Evolutionary conservation across 805 yeast species (phyloP), one percentile per base, ranked within the genome.

Genomic region (Saturnispora mendoncae): DNA sequence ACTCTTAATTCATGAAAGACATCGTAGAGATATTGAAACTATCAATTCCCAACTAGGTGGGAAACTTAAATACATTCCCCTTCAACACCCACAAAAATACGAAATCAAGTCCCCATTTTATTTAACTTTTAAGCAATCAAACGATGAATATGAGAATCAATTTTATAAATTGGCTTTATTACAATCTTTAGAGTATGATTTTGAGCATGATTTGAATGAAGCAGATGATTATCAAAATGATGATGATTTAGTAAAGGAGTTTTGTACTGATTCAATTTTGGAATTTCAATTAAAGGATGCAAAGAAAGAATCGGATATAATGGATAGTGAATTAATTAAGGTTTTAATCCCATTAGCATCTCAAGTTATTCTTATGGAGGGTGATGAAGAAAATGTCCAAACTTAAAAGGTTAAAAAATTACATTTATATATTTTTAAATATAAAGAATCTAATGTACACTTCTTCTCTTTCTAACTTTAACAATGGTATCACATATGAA

Each of bases 281-380:
- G 39, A 50, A 7, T 60, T 57, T 33, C 31, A 42, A 9, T 45
- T 55, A 14, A 24, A 35, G 17, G 33, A 43, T 21, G 46, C 36
- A 8, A 38, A 46, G 19, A 32, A 44, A 10, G 49, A 44, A 13
- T 43, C 42, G 7, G 49, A 45, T 12, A 42, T 55, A 20, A 42
- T 57, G 26, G 48, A 59, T 26, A 49, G 54, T 20, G 51, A 51
- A 36, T 47, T 62, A 13, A 59, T 54, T 10, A 54, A 56, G 42
- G 52, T 62, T 18, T 31, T 62, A 33, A 48, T 62, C 20, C 66
- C 67, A 1, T 41, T 60, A 29, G 67, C 66, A n/a, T 57, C 66
- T 1, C 59, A 55, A 34, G 57, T 56, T 2, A 49, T 61, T 13
- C 27, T 61, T 25, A 33, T 51, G 46, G 51, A 48, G 21, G 44